phyloP scores from a whole-genome alignment of 2,329 filamentous ascomycete species.

The Neophaeococcomyces mojaviensis region DNA sequence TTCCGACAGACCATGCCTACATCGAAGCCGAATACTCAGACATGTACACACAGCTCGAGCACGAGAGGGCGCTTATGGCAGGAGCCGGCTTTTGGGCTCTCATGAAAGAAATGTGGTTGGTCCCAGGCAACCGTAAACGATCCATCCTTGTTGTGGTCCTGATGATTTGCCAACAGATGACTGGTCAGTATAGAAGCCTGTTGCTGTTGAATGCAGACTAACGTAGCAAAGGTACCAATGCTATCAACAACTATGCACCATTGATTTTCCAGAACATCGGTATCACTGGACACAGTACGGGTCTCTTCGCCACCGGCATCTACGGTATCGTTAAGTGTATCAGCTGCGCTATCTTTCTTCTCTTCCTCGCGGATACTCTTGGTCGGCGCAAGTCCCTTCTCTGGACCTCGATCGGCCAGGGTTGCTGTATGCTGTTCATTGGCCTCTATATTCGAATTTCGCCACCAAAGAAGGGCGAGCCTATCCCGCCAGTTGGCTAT shows the following conservation, averaged over 20 bases:
- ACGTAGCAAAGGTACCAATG: constrained; percentile 38
- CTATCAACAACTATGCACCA: constrained; percentile 61
- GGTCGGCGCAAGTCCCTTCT: constrained; percentile 47
- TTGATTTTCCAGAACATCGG: constrained; percentile 62
- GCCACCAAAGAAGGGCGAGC: constrained; percentile 46
- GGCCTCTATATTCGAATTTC: constrained; percentile 59
- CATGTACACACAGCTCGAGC: constrained; percentile 53
- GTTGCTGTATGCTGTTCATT: constrained; percentile 59
- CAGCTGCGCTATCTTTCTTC: constrained; percentile 25
- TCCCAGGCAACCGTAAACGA: constrained; percentile 47
- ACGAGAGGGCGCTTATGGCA: constrained; percentile 52
- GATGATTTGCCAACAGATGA: constrained; percentile 49
- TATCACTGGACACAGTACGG: constrained; percentile 48
- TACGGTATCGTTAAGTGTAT: constrained; percentile 65
- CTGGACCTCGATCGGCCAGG: constrained; percentile 58
- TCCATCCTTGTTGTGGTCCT: constrained; percentile 46
- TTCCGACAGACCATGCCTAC: constrained; percentile 47
- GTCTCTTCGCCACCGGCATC: constrained; percentile 66
- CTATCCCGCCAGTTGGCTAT: constrained; percentile 60
- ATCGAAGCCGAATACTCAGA: constrained; percentile 52
- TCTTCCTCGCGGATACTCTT: constrained; percentile 31
- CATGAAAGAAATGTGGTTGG: constrained; percentile 56
- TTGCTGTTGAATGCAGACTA: not conserved
- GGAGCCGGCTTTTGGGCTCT: constrained; percentile 48
- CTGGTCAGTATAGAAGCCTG: constrained; percentile 20